These are phyloP conservation scores for Leishmania lainsoni DNA, from an alignment of 208 protist species.

Conservation along the genomic window DNA sequence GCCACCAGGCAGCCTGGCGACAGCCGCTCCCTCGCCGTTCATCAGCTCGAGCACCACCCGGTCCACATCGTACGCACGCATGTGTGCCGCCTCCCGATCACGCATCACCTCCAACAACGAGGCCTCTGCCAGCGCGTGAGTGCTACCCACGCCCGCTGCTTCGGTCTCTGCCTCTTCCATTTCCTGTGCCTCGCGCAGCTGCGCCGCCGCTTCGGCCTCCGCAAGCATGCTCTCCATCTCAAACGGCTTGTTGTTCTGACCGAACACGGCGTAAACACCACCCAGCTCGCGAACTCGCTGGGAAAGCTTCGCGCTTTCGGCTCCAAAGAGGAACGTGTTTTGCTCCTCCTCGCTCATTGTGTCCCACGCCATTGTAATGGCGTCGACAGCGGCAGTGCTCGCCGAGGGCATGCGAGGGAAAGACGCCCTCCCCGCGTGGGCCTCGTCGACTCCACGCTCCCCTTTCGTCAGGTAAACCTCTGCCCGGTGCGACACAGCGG, in stretches of 20 bases:
- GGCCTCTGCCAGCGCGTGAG: background rate
- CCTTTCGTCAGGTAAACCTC: background rate
- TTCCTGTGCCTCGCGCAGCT: background rate
- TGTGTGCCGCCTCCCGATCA: slow-evolving; percentile 16
- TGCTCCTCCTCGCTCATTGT: slow-evolving; percentile 40
- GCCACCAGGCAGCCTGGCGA: background rate
- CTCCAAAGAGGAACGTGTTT: slow-evolving; percentile 45
- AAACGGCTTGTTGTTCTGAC: slow-evolving; percentile 3
- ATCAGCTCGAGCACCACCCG: slow-evolving; percentile 24
- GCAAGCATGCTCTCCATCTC: slow-evolving; percentile 18
- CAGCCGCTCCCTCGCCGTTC: slow-evolving; percentile 4
- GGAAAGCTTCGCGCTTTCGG: slow-evolving; percentile 19
- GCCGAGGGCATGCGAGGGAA: too few species aligned
- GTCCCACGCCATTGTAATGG: background rate
- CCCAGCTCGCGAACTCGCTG: slow-evolving; percentile 3
- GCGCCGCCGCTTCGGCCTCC: slow-evolving; percentile 6
- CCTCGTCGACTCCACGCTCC: background rate
- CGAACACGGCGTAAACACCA: slow-evolving; percentile 36
- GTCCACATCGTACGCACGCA: slow-evolving; percentile 35
- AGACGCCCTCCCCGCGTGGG: background rate
- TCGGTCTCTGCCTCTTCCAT: background rate
- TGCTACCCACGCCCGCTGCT: background rate
- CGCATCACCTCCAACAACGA: background rate
- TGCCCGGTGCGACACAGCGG: background rate
- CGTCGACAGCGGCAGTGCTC: background rate